Evolutionary conservation across 495 filamentous ascomycete genomes (phyloP).

Genomic region (Lophiostoma macrostomum): DNA sequence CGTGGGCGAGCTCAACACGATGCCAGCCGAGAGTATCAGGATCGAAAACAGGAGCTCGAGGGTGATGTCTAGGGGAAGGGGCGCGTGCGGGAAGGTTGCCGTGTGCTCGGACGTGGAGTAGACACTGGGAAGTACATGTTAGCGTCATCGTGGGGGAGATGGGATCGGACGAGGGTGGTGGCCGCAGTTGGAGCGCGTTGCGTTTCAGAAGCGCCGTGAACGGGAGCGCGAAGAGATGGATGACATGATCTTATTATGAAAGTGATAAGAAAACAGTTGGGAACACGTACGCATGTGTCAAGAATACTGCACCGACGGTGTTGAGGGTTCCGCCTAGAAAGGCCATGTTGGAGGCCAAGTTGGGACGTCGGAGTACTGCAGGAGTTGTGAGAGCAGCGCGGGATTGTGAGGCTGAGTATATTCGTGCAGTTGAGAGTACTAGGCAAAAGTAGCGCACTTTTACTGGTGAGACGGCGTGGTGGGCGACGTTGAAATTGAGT

Average conservation of each 20-base stretch:
- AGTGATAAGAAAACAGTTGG: conserved; percentile 13
- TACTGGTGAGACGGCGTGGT: no score
- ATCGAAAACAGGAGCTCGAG: conserved; percentile 44
- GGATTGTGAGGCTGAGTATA: conserved; percentile 3
- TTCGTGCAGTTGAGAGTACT: no score
- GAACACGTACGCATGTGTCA: conserved; percentile 45
- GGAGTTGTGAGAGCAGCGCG: conserved; percentile 1
- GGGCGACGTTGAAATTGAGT: no score
- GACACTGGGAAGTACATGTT: conserved; percentile 36
- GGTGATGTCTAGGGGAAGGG: conserved; percentile 44
- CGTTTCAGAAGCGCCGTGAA: conserved; percentile 13
- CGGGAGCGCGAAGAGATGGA: background rate
- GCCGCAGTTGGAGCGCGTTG: conserved; percentile 1
- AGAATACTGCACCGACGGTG: conserved; percentile 40
- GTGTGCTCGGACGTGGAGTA: conserved; percentile 48
- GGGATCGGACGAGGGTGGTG: background rate
- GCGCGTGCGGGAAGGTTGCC: conserved; percentile 20
- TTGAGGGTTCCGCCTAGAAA: conserved; percentile 37
- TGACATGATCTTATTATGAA: conserved; percentile 11
- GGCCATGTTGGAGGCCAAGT: conserved; percentile 33
- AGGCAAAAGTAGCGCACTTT: no score
- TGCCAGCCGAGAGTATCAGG: conserved; percentile 41
- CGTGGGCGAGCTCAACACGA: conserved; percentile 38
- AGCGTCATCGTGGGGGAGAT: conserved; percentile 6
- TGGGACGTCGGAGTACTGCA: background rate